Percentiles rank a stretch among this genome's conserved stretches.
These are phyloP conservation scores for Cryptosporidium baileyi DNA, from an alignment of 169 alveolate species.

Conservation along the genomic window DNA sequence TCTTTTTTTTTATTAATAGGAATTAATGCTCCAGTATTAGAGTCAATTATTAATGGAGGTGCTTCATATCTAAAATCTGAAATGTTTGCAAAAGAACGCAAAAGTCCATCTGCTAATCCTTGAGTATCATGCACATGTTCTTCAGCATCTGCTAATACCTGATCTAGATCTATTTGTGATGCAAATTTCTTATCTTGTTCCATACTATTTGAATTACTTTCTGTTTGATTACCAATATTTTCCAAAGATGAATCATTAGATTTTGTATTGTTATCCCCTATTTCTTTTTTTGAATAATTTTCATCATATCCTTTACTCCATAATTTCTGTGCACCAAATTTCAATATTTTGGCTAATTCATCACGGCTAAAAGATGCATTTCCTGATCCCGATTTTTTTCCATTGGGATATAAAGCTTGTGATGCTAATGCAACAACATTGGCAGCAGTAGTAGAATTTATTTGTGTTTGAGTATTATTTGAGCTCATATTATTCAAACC, in stretches of 20 bases:
- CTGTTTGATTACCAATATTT: not conserved
- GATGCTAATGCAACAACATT: constrained; percentile 37
- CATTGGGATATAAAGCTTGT: constrained; percentile 53
- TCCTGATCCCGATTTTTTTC: constrained; percentile 33
- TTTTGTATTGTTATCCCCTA: constrained; percentile 13
- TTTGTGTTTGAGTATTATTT: constrained; percentile 78
- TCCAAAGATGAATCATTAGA: not conserved
- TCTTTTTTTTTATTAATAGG: constrained; percentile 10
- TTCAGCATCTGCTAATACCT: constrained; percentile 88
- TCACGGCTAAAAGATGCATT: constrained; percentile 82
- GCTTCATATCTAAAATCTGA: constrained; percentile 90
- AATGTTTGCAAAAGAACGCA: constrained; percentile 87
- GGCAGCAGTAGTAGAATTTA: constrained; percentile 36
- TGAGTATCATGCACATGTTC: constrained; percentile 80
- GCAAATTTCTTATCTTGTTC: constrained; percentile 72
- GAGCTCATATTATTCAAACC: constrained; percentile 81
- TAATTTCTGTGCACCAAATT: constrained; percentile 89
- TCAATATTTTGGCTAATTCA: constrained; percentile 86
- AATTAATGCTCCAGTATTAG: constrained; percentile 44
- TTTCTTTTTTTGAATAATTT: constrained; percentile 65
- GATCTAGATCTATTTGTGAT: constrained; percentile 83
- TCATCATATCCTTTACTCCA: constrained; percentile 83
- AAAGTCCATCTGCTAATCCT: constrained; percentile 86
- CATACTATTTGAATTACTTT: not conserved
- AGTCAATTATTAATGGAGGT: constrained; percentile 75